These are phyloP conservation scores for Psilocybe cyanescens DNA, from an alignment of 768 basidiomycete species.

Conservation along the genomic window DNA sequence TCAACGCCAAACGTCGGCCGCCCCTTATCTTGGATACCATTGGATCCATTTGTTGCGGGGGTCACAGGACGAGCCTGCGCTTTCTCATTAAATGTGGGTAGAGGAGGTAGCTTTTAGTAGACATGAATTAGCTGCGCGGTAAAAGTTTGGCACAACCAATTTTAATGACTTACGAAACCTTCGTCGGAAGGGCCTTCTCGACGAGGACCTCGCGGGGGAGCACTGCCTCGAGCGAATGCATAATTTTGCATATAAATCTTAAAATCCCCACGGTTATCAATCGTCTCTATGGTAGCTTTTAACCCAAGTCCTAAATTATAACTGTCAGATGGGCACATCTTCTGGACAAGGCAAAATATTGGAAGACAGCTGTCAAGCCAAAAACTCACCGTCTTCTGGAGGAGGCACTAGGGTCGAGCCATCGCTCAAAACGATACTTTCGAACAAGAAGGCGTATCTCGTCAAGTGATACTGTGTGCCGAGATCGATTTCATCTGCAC, in stretches of 20 bases:
- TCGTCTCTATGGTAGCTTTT: conserved; percentile 85
- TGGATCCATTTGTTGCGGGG: conserved; percentile 28
- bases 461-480: conserved; percentile 98
- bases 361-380: not conserved
- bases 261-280: conserved; percentile 95
- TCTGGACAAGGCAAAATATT: conserved; percentile 5
- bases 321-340: not conserved
- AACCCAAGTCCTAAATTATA: conserved; percentile 60
- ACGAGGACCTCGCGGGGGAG: conserved; percentile 68
- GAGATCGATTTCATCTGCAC: conserved; percentile 93
- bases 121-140: not conserved
- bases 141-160: not conserved
- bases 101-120: conserved; percentile 57
- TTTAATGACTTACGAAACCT: conserved; percentile 79
- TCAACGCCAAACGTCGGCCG: conserved; percentile 93
- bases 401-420: conserved; percentile 83
- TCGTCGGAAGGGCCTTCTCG: conserved; percentile 91
- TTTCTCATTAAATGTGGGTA: conserved; percentile 45
- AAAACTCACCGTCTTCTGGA: conserved; percentile 65
- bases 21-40: conserved; percentile 58
- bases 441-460: conserved; percentile 92
- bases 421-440: conserved; percentile 88
- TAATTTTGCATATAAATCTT: conserved; percentile 98
- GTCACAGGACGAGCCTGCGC: conserved; percentile 15
- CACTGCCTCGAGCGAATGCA: conserved; percentile 80